Evolutionary conservation across 2,329 filamentous ascomycete species (phyloP).

Genomic region (Sclerotinia subarctica): DNA sequence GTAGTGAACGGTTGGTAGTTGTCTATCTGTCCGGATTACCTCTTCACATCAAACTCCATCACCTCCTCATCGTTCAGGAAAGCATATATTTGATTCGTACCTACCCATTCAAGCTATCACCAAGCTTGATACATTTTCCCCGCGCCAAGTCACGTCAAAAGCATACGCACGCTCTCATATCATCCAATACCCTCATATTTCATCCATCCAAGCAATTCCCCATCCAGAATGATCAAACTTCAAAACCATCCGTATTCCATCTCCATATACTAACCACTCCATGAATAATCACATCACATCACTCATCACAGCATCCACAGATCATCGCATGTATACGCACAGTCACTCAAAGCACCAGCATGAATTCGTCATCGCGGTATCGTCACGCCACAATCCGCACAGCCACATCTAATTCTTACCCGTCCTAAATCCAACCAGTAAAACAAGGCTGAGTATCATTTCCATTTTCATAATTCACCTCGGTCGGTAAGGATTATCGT

Average conservation of each 20-base stretch:
- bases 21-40: neutral
- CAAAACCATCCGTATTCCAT: no score
- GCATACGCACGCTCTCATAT: neutral
- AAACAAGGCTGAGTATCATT: neutral
- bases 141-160: conserved; percentile 9
- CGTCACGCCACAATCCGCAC: neutral
- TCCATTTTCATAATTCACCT: neutral
- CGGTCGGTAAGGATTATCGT: neutral
- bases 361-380: no score
- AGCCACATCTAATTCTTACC: neutral
- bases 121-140: neutral
- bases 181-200: neutral
- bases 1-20: neutral
- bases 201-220: neutral
- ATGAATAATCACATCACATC: no score
- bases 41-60: neutral
- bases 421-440: neutral
- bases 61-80: neutral
- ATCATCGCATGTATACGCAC: no score
- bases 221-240: neutral
- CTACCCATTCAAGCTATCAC: neutral
- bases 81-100: neutral
- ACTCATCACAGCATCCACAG: no score
- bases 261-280: no score
- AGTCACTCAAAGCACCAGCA: no score